Percentiles rank a stretch among this genome's conserved stretches.
phyloP scores from a whole-genome alignment of 257 asterid genomes.

The Nicotiana knightiana region DNA sequence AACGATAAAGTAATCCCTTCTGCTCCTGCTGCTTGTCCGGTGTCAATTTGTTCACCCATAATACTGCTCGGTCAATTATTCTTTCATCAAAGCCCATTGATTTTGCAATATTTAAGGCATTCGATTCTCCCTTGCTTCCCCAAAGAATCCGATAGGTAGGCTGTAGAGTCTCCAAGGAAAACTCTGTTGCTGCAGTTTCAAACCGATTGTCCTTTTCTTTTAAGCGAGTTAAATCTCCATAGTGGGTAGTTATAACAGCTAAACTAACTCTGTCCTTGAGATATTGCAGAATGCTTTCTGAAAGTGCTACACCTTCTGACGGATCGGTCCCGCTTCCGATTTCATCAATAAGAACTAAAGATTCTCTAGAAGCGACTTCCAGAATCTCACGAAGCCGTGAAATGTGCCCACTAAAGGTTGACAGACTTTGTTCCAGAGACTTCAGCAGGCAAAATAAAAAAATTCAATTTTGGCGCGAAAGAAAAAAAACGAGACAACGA shows the following conservation, averaged over 20 bases:
- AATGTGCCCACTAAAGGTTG: slow-evolving; percentile 96
- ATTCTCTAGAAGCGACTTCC: slow-evolving; percentile 68
- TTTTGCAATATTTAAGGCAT: slow-evolving; percentile 79
- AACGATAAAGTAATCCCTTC: slow-evolving; percentile 60
- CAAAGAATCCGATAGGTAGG: slow-evolving; percentile 87
- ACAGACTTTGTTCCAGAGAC: slow-evolving; percentile 92
- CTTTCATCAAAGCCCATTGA: slow-evolving; percentile 67
- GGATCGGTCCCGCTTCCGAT: slow-evolving; percentile 99
- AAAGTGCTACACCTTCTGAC: slow-evolving; percentile 92
- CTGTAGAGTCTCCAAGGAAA: slow-evolving; percentile 66
- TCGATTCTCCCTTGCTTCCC: slow-evolving; percentile 91
- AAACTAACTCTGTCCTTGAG: slow-evolving; percentile 76
- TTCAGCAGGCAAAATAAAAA: slow-evolving; percentile 31
- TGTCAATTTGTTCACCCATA: slow-evolving; percentile 69
- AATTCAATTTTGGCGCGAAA: background rate
- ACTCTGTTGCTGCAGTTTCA: slow-evolving; percentile 98
- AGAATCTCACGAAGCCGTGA: slow-evolving; percentile 63
- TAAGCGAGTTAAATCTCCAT: slow-evolving; percentile 75
- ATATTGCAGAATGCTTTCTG: slow-evolving; percentile 78
- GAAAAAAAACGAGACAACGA: slow-evolving; percentile 9
- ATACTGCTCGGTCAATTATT: slow-evolving; percentile 54
- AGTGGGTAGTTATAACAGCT: slow-evolving; percentile 94
- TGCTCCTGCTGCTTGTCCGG: slow-evolving; percentile 84
- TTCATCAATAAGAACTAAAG: slow-evolving; percentile 94
- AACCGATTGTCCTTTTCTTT: slow-evolving; percentile 73